Evolutionary conservation across 164 flowering plant genomes (phyloP), one percentile per base, ranked within the genome.

Genomic region (Magnolia changhungtana): DNA sequence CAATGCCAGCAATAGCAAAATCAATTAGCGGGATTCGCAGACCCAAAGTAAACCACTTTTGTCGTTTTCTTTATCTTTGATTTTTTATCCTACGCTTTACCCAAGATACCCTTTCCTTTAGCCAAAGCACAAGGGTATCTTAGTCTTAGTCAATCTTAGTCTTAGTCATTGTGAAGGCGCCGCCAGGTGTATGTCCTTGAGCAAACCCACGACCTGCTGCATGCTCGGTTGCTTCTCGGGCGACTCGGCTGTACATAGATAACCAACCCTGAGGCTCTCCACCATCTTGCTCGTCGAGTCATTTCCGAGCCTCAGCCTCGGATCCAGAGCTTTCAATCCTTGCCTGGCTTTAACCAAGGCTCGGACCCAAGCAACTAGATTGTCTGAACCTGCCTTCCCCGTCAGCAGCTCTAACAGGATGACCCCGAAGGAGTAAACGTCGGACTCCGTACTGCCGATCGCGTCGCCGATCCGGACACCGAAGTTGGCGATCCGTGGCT

Each of bases 181-280:
- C 74, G 74, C 37, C 21, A 84, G 85, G 69, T 82, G 87, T 74
- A 92, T 82, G 84, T 96, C 99, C 73, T 96, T 96, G 24, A 96
- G 88, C 79, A 92, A 69, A 1, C 98, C 99, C 63, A 96, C 78
- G 6, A 96, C 93, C 69, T 96, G 99, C 72, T 90, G 93, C 99
- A 96, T 94, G 7, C 90, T 90, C 59, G 99, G 99, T 76, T 98
- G 84, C 79, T 94, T 96, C 63, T 80, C 79, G 1, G 90, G 81
- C 45, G 82, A 76, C 84, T 96, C 98, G 31, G 97, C 96, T 72
- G 97, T 94, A 76, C 99, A 96, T 78, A 96, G 77, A 77, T 92
- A 96, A 75, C 92, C 98, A 19, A 94, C 90, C 75, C 96, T 84
- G 59, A 96, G 87, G 21, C 88, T 79, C 86, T 91, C 98, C 73